Evolutionary conservation across 164 flowering plant genomes (phyloP), one percentile per base, ranked within the genome.

Genomic region (Saururus chinensis): DNA sequence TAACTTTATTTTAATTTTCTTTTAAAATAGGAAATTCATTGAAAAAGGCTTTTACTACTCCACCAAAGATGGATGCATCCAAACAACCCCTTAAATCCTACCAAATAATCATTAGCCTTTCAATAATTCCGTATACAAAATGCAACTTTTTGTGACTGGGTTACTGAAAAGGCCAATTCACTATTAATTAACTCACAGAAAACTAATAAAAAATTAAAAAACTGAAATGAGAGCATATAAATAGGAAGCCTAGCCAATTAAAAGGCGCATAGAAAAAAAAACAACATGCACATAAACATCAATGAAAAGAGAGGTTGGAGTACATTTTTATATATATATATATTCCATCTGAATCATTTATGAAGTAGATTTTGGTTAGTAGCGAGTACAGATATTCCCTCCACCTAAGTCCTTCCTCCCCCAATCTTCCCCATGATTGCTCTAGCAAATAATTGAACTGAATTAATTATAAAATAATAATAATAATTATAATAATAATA

Each of bases 361-460:
- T 45, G 49, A 12, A 55, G 58, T 10, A 55, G 35, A 55, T 55
- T 55, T 55, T 21, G 37, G 30, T 55, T 17, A 55, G 58, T 55
- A 55, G 30, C 4, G 49, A 45, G 49, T 42, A 42, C 49, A 55
- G 26, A 55, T 55, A 55, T 55, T 55, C 58, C 35, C 58, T 10
- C 17, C 35, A 55, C 58, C 19, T 19, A 55, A 23, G 58, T 55
- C 37, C 25, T 30, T 30, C 37, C 37, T 30, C 6, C 19, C 58
- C 24, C 7, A 45, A 45, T 0, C 49, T 42, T 45, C 26, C 25
- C 37, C 37, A 53, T 55, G 19, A 55, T 55, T 55, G 58, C 35
- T 55, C 19, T 23, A 55, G 14, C 58, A 55, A 55, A 55, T 55
- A 19, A 23, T 55, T 55, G 58, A 23, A 53, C 23, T 19, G 16